These are phyloP conservation scores for Thielaviopsis cerberus DNA, from an alignment of 2,329 filamentous ascomycete genomes.

Conservation along the genomic window DNA sequence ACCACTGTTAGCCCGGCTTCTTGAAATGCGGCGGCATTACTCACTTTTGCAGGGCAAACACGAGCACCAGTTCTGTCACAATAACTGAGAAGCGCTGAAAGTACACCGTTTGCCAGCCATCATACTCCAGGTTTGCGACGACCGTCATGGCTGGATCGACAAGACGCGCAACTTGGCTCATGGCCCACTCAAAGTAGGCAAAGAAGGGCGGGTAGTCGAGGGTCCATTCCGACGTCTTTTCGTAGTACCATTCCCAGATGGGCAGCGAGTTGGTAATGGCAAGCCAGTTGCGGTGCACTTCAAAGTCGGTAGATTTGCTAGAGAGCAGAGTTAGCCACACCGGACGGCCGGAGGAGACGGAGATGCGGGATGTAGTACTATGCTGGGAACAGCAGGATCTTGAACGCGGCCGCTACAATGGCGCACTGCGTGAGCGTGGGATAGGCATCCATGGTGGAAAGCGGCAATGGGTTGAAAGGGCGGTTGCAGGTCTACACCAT, in stretches of 20 bases:
- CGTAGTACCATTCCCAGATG: slow-evolving; percentile 81
- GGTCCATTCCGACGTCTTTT: slow-evolving; percentile 98
- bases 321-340: background rate
- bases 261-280: slow-evolving; percentile 85
- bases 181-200: slow-evolving; percentile 83
- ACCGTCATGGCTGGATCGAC: slow-evolving; percentile 67
- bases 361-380: slow-evolving; percentile 40
- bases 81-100: slow-evolving; percentile 88
- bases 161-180: slow-evolving; percentile 63
- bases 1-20: too few species aligned
- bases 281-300: slow-evolving; percentile 97
- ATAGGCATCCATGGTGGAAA: slow-evolving; percentile 52
- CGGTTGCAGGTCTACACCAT: background rate
- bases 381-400: slow-evolving; percentile 78
- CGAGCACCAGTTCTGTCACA: slow-evolving; percentile 61
- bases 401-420: slow-evolving; percentile 69
- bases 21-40: too few species aligned
- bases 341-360: background rate
- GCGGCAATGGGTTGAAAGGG: background rate
- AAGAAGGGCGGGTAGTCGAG: slow-evolving; percentile 98
- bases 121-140: slow-evolving; percentile 64
- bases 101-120: slow-evolving; percentile 83
- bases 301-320: slow-evolving; percentile 97
- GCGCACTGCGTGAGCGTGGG: slow-evolving; percentile 82
- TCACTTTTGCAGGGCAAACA: slow-evolving; percentile 66